Conservation (phyloP, 163 green algal genomes). For the Picocystis sp. region DNA sequence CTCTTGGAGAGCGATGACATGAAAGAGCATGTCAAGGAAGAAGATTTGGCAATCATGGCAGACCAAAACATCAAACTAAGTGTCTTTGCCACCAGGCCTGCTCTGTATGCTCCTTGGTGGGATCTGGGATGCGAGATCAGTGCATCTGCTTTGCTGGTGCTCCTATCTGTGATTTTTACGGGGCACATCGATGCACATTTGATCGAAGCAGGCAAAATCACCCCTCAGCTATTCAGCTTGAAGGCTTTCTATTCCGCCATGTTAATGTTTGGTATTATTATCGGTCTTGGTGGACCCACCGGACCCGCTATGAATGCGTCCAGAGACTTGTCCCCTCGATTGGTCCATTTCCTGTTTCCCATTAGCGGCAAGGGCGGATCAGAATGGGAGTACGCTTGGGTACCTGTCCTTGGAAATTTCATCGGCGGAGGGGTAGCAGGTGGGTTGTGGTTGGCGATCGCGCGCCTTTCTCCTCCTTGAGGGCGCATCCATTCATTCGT, state of each 20-base stretch:
- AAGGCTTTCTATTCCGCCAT: slow-evolving; percentile 13
- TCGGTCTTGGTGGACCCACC: slow-evolving; percentile 36
- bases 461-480: too few species aligned
- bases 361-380: slow-evolving; percentile 41
- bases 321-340: slow-evolving; percentile 37
- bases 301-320: slow-evolving; percentile 43
- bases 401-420: slow-evolving; percentile 8
- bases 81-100: slow-evolving; percentile 43
- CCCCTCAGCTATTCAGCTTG: slow-evolving; percentile 4
- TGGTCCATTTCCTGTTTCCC: slow-evolving; percentile 45
- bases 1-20: too few species aligned
- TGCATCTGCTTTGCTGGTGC: slow-evolving; percentile 25
- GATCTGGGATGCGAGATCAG: slow-evolving; percentile 27
- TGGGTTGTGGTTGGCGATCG: slow-evolving; percentile 1
- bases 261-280: slow-evolving; percentile 19
- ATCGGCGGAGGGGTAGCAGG: slow-evolving; percentile 4
- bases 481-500: too few species aligned
- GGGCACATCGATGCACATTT: slow-evolving; percentile 18
- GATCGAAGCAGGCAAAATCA: slow-evolving; percentile 12
- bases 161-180: too few species aligned
- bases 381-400: slow-evolving; percentile 28
- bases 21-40: too few species aligned
- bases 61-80: slow-evolving; percentile 49
- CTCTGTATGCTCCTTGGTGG: slow-evolving; percentile 28
- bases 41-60: too few species aligned